phyloP scores from a whole-genome alignment of 768 basidiomycete genomes.

The Leccinum pellstonianum region DNA sequence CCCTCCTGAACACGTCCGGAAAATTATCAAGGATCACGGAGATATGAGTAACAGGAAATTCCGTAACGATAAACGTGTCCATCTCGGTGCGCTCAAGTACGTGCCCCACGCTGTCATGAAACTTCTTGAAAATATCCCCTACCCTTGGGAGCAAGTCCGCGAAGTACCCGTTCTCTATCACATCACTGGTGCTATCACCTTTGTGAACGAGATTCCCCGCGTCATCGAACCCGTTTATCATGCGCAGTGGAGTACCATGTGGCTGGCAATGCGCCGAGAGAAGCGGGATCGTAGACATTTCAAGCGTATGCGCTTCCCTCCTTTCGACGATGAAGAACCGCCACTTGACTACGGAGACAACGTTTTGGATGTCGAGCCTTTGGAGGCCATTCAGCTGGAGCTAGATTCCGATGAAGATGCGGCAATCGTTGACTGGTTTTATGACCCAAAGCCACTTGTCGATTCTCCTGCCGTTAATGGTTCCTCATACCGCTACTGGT shows the following conservation, averaged over 20 bases:
- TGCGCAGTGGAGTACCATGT: slow-evolving; percentile 99
- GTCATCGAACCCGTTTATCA: slow-evolving; percentile 98
- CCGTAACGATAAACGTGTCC: slow-evolving; percentile 98
- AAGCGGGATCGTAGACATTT: slow-evolving; percentile 98
- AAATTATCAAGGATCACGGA: slow-evolving; percentile 99
- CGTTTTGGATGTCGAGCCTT: slow-evolving; percentile 94
- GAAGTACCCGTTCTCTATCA: slow-evolving; percentile 99
- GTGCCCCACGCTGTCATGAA: slow-evolving; percentile 99
- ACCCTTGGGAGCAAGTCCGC: slow-evolving; percentile 98
- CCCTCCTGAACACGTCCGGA: slow-evolving; percentile 96
- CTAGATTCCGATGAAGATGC: slow-evolving; percentile 89
- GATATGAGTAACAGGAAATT: slow-evolving; percentile 99
- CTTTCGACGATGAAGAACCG: slow-evolving; percentile 99
- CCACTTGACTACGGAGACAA: slow-evolving; percentile 99
- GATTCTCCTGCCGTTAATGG: slow-evolving; percentile 93
- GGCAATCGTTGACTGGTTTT: slow-evolving; percentile 97
- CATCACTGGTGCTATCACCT: slow-evolving; percentile 98
- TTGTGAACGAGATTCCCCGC: slow-evolving; percentile 97
- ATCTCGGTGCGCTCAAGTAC: slow-evolving; percentile 96
- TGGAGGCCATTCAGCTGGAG: slow-evolving; percentile 97
- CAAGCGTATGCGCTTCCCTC: slow-evolving; percentile 99
- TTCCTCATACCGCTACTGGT: slow-evolving; percentile 90
- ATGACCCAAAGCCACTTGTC: slow-evolving; percentile 91
- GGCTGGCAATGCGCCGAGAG: slow-evolving; percentile 98
- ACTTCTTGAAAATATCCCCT: slow-evolving; percentile 96